Evolutionary conservation across 2,329 filamentous ascomycete genomes (phyloP).

Genomic region (Colletotrichum neosansevieriae): DNA sequence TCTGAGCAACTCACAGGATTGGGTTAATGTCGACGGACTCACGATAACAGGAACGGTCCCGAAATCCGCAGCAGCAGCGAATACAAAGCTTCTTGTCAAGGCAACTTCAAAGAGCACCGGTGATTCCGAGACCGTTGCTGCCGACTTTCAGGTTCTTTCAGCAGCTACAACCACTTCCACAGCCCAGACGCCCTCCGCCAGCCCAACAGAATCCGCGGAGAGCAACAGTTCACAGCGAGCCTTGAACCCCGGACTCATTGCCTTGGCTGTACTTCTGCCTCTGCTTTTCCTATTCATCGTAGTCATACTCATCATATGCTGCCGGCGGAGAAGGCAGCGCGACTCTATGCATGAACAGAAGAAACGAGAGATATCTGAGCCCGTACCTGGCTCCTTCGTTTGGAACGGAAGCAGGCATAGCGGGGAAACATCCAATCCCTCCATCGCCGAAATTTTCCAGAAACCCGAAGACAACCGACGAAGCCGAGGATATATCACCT

Average conservation of each 20-base stretch:
- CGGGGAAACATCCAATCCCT: slow-evolving; percentile 30
- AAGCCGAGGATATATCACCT: slow-evolving; percentile 37
- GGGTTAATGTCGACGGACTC: slow-evolving; percentile 56
- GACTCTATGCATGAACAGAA: slow-evolving; percentile 37
- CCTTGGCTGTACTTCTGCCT: slow-evolving; percentile 35
- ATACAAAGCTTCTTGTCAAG: slow-evolving; percentile 45
- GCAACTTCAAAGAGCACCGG: slow-evolving; percentile 50
- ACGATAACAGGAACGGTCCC: slow-evolving; percentile 58
- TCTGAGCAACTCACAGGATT: slow-evolving; percentile 53
- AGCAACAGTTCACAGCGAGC: slow-evolving; percentile 34
- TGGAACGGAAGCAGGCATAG: slow-evolving; percentile 42
- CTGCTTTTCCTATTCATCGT: slow-evolving; percentile 28
- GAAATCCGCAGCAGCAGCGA: slow-evolving; percentile 45
- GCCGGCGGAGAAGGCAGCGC: slow-evolving; percentile 44
- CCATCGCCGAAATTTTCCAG: slow-evolving; percentile 40
- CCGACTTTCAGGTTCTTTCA: slow-evolving; percentile 53
- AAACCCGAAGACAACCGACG: slow-evolving; percentile 40
- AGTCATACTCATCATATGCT: slow-evolving; percentile 45
- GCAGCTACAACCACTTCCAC: slow-evolving; percentile 42
- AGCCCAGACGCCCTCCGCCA: slow-evolving; percentile 44
- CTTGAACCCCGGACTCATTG: slow-evolving; percentile 36
- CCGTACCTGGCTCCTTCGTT: slow-evolving; percentile 47
- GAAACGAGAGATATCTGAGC: slow-evolving; percentile 48
- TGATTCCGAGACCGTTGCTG: slow-evolving; percentile 52
- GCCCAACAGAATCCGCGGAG: slow-evolving; percentile 42